Base-by-base conservation (phyloP, 2,329 filamentous ascomycete genomes). In the Talaromyces sp. region DNA sequence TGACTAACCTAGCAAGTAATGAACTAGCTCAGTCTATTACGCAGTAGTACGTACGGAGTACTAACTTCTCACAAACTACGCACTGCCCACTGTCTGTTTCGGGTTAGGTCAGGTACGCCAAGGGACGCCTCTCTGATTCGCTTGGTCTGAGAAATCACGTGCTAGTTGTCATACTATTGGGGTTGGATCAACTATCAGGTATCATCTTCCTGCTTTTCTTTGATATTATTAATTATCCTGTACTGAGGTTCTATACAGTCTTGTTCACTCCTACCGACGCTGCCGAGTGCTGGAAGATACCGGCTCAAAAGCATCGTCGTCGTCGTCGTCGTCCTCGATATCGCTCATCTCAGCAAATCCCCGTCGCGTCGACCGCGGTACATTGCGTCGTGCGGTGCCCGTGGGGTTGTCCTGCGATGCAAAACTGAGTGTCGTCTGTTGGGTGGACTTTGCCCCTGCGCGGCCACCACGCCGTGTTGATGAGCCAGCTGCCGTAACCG, bases 301-400 rank as follows among this genome's bases (percentile, higher is more conserved):
- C n/a, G 77, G 74, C 64, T 80, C 78, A 70, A 81, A 81, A 13
- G 76, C 78, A 69, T 80, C 78, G 19, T 77, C 75, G 8, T 69
- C 68, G 56, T 69, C 68, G 56, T 75, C 74, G 54, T 76, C 74
- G 57, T 77, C 75, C 35, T 77, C 75, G 58, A 52, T 54, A 58
- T 76, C 71, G 56, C 75, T 77, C 11, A 75, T 61, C 9, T 72
- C 68, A 60, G 72, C 75, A n/a, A 70, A 62, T 11, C 59, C 62
- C 21, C 66, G 70, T 41, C 71, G 72, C 50, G 67, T 75, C 38
- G 71, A 66, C 31, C 72, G 68, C 49, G 64, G 70, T 35, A 72
- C 67, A 51, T 66, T 65, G 50, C 57, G 59, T 27, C 55, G n/a
- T 6, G 49, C 62, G 32, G 56, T 61, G 14, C 64, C 69, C 24